Evolutionary conservation across 1,139 yeast species (phyloP), one percentile per base, ranked within the genome.

Genomic region (Pichia sp.): DNA sequence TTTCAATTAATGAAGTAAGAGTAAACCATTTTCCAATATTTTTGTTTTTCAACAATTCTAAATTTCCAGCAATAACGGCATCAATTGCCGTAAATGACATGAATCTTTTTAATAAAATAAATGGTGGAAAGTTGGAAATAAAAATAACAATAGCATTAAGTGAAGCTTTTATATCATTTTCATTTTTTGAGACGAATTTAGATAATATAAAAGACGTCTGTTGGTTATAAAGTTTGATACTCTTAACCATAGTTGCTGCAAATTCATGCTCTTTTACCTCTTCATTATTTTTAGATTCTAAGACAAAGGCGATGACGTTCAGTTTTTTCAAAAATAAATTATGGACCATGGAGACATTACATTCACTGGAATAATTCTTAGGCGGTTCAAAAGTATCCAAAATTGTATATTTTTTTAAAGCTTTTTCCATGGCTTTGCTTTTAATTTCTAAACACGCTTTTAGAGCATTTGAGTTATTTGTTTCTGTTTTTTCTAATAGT

Each of bases 131-230:
- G 4, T 20, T 16, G 2, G 37, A 31, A 23, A 48, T 34, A 23
- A 42, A 45, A 0, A 26, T 16, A 20, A 34, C 38, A 10, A 41
- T 30, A 4, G 37, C 20, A 22, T 42, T 29, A 10, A 48, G 24
- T 4, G 49, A 32, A 25, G 10, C 25, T 11, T 35, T 30, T 4
- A 31, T 25, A 33, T 45, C 47, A 10, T 9, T 9, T 6, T 12
- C 24, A 3, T 45, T 41, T 34, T 45, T 48, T 2, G 47, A 25
- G 4, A 40, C 45, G 23, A 48, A 40, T 1, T 39, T 27, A 2
- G 51, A 42, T 11, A 44, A 24, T 8, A 44, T 33, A 22, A 34
- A 10, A 2, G 46, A 30, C 10, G 38, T 36, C 2, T 22, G 6
- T 20, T 25, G 12, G 23, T 45, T 42, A 25, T 39, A 47, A 2